Evolutionary conservation across 352 stramenopile species (phyloP).

Genomic region (Globisporangium splendens): DNA sequence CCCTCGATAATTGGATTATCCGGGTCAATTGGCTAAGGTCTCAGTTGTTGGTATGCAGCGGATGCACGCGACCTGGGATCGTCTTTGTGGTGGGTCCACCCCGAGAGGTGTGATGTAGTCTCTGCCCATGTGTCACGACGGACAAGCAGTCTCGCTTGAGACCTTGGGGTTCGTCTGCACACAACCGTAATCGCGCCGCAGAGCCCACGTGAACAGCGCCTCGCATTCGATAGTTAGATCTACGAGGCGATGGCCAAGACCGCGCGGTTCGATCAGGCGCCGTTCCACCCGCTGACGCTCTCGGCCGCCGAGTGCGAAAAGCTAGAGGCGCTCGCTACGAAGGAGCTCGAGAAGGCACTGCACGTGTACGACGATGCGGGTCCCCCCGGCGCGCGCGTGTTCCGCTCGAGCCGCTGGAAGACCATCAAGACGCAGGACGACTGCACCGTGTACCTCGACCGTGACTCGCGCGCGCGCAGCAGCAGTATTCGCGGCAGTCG

Average conservation of each 20-base stretch:
- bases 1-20: no score
- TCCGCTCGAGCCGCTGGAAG: conserved; percentile 13
- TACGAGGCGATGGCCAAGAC: conserved; percentile 8
- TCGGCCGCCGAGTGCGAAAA: conserved; percentile 2
- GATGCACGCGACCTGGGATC: no score
- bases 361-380: conserved; percentile 14
- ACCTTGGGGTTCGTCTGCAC: no score
- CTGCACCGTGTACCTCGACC: conserved; percentile 15
- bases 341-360: conserved; percentile 7
- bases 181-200: no score
- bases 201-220: neutral
- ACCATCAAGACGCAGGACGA: conserved; percentile 11
- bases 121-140: no score
- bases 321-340: conserved; percentile 4
- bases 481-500: neutral
- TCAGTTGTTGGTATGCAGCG: no score
- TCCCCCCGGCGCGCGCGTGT: neutral
- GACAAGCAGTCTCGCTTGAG: no score
- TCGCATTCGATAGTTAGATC: no score
- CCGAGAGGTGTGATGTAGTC: no score
- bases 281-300: conserved; percentile 8
- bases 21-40: no score
- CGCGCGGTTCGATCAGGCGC: conserved; percentile 10
- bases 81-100: no score
- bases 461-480: neutral